Evolutionary conservation across 352 stramenopile species (phyloP).

Genomic region (Peronospora tabacina): DNA sequence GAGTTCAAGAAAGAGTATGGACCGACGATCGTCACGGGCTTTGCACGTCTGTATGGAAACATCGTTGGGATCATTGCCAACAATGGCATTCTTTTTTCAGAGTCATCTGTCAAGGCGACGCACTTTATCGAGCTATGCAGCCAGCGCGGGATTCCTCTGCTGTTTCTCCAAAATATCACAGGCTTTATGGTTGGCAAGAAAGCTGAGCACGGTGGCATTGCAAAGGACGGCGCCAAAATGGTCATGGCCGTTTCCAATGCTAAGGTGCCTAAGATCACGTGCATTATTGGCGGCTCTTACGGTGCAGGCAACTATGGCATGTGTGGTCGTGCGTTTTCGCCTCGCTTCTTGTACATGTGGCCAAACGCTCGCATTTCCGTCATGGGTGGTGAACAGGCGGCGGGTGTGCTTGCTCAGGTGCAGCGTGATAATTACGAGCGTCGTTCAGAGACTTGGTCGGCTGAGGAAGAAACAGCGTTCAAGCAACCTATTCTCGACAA

Average conservation of each 20-base stretch:
- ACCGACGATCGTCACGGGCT: slow-evolving; percentile 95
- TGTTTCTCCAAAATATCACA: slow-evolving; percentile 99
- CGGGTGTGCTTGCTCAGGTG: slow-evolving; percentile 93
- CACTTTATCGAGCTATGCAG: slow-evolving; percentile 98
- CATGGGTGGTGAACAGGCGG: slow-evolving; percentile 96
- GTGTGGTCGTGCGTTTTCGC: slow-evolving; percentile 94
- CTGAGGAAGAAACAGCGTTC: slow-evolving; percentile 87
- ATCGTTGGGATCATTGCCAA: slow-evolving; percentile 96
- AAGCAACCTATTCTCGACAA: slow-evolving; percentile 94
- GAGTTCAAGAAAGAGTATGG: slow-evolving; percentile 98
- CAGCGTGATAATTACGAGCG: slow-evolving; percentile 84
- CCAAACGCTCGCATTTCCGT: slow-evolving; percentile 94
- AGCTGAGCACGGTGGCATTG: slow-evolving; percentile 95
- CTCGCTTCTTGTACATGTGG: slow-evolving; percentile 98
- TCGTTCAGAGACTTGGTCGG: slow-evolving; percentile 54
- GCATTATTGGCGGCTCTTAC: slow-evolving; percentile 95
- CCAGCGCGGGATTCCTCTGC: slow-evolving; percentile 91
- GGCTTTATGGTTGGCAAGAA: slow-evolving; percentile 97
- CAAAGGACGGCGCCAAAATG: slow-evolving; percentile 95
- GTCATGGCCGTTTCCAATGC: slow-evolving; percentile 92
- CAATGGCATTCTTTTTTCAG: slow-evolving; percentile 95
- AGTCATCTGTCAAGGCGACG: slow-evolving; percentile 89
- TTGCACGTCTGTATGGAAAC: slow-evolving; percentile 92
- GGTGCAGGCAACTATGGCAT: slow-evolving; percentile 97
- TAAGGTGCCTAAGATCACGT: slow-evolving; percentile 96